Evolutionary conservation across 164 flowering plant species (phyloP), one percentile per base, ranked within the genome.

Genomic region (Magnolia officinalis): DNA sequence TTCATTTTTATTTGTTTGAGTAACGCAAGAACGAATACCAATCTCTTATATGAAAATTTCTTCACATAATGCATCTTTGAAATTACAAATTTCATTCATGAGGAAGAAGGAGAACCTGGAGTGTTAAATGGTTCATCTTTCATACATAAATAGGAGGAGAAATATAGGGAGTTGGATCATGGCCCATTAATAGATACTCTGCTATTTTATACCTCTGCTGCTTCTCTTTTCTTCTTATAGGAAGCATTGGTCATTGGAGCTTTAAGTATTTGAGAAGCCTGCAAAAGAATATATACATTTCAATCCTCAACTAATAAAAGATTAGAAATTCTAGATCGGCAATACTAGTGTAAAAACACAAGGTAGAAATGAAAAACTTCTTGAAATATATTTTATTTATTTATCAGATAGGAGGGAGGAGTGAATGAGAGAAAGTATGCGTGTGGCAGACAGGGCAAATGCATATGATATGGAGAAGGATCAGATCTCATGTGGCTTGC

Each of bases 401-500:
- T 16, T 63, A 9, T 63, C 2, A n/a, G 67, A 63, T 63, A 63
- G 70, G 77, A 37, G 23, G 59, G 59, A 14, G 16, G 59, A 9
- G 10, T 52, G 59, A 52, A 52, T 9, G 16, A 10, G 14, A 14
- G 59, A 9, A 14, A 9, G 59, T 52, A 14, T 52, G 59, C 7
- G 59, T 14, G 59, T 52, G 59, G 59, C 59, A 1, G 76, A 68
- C 78, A 13, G 81, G 70, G 68, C 72, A 67, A 67, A n/a, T 75
- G 63, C 78, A 78, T 79, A 83, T 82, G 84, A 83, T 78, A 78
- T 75, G 50, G 67, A 63, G 76, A 50, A 77, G 76, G 84, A 83
- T 82, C 73, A 81, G 79, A 84, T 86, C 83, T 80, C 86, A 83
- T 83, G 85, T 83, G 84, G 74, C 71, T 63, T 78, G 81, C 71